Evolutionary conservation across 2,329 filamentous ascomycete species (phyloP), one percentile per base, ranked within the genome.

Genomic region (Madurella mycetomatis): DNA sequence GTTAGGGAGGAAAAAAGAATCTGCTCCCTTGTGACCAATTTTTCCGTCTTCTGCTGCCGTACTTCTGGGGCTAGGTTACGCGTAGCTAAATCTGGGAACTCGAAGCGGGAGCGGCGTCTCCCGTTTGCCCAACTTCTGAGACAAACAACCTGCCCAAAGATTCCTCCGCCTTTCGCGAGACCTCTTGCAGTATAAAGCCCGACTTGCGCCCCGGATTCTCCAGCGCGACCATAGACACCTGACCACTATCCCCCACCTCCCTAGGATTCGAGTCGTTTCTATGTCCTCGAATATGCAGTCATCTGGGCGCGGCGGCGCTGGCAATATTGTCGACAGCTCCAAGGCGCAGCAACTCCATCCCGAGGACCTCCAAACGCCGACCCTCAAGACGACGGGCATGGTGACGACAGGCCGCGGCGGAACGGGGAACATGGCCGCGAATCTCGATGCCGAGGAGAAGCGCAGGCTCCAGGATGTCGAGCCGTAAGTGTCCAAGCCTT

Each of bases 381-480:
- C 83, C 12, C 82, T 97, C 67, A 96, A 95, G 74, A 82, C 82
- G 45, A 82, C 82, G 43, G 75, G 87, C n/a, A 78, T 89, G 61
- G 91, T 92, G 67, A 96, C 92, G 17, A 96, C 92, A 2, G 92
- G 92, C 53, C 88, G 92, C 49, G 92, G 92, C 53, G 92, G 92
- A 57, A 85, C 82, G 4, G 91, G 91, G 56, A 96, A 95, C 76
- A 95, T 96, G 87, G 84, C 87, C 46, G 76, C 73, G 62, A 85
- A 86, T 67, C 83, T 83, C 59, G 86, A 94, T 64, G 83, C 86
- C 3, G 73, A 77, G 41, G 83, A 89, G 67, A 90, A 92, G 37
- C 86, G 92, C 59, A 78, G 83, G 51, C 85, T 85, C 41, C 92
- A 97, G 71, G 92, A 96, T 65, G 89, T 96, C 57, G 83, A 86